Base-by-base conservation (phyloP, 2,329 filamentous ascomycete genomes). In the Botrytis porri region DNA sequence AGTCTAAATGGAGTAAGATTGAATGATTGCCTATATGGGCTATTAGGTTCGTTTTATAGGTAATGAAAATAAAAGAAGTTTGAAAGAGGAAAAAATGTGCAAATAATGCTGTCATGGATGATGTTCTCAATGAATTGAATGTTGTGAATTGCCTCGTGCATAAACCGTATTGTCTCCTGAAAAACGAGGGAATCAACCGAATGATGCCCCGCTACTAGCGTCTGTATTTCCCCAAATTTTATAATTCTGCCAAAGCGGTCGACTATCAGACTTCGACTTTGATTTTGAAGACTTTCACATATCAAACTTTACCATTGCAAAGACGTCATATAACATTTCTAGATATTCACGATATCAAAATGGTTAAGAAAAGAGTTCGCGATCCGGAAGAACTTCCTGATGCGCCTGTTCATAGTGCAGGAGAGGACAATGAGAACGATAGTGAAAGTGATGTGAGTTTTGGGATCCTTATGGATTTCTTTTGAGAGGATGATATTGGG, bases 301-400 rank as follows among this genome's bases (percentile, higher is more conserved):
- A 12, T 57, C 51, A 57, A 57, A 57, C 8, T 57, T 29, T 57
- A 57, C n/a, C n/a, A 18, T 32, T 14, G 29, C 32, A 20, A 64
- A 64, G 18, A 9, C 22, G 29, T 45, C n/a, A 22, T 25, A 57
- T 8, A 48, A 39, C 4, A 54, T 32, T 54, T 61, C 39, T 22
- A 29, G 25, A 57, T n/a, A 41, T 54, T 41, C 35, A 57, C 32
- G 32, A 72, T 18, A 39, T 72, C 74, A 80, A 72, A 75, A 81
- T 81, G 80, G 80, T 81, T 65, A 81, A 79, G 75, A 81, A 81
- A 65, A 78, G 80, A 75, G 75, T 75, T 51, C 76, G 80, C 77
- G 80, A 81, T 75, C 74, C 77, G 29, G 80, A 81, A 65, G 76
- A 78, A 51, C 75, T 80, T 32, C 75, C 76, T 18, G 80, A 81